phyloP scores from a whole-genome alignment of 2,329 filamentous ascomycete genomes.

The Pyricularia sp. region DNA sequence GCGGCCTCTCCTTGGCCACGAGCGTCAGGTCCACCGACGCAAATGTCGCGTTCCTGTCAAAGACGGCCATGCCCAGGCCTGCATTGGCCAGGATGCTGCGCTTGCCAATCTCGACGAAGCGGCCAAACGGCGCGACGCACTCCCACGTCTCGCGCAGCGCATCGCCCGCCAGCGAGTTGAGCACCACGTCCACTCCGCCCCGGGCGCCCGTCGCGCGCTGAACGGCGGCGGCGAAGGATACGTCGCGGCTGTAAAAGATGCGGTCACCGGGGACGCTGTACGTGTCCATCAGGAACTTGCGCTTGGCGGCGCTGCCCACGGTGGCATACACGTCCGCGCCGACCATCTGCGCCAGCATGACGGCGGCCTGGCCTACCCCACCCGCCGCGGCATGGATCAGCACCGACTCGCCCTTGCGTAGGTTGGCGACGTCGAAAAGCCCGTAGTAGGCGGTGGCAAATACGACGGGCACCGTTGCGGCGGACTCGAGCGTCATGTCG shows the following conservation, averaged over 20 bases:
- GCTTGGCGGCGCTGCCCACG: slow-evolving; percentile 16
- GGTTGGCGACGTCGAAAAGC: slow-evolving; percentile 13
- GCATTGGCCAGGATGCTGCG: slow-evolving; percentile 19
- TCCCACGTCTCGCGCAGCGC: slow-evolving; percentile 17
- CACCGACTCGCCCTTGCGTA: slow-evolving; percentile 11
- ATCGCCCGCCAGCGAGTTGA: slow-evolving; percentile 19
- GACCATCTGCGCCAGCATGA: slow-evolving; percentile 8
- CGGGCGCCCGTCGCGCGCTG: slow-evolving; percentile 11
- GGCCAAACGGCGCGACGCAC: slow-evolving; percentile 19
- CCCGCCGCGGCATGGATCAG: slow-evolving; percentile 12
- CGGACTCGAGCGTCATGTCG: slow-evolving; percentile 10
- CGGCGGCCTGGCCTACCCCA: slow-evolving; percentile 11
- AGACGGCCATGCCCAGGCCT: slow-evolving; percentile 22
- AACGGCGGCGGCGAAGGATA: slow-evolving; percentile 16
- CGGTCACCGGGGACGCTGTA: slow-evolving; percentile 16
- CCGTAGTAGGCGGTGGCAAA: slow-evolving; percentile 15
- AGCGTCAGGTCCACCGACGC: slow-evolving; percentile 6
- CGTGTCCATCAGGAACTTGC: slow-evolving; percentile 12
- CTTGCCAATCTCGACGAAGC: slow-evolving; percentile 22
- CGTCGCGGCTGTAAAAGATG: slow-evolving; percentile 18
- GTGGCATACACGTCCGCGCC: slow-evolving; percentile 17
- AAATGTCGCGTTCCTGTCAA: slow-evolving; percentile 12
- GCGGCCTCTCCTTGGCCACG: slow-evolving; percentile 6
- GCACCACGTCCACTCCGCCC: slow-evolving; percentile 18
- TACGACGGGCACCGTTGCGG: slow-evolving; percentile 14